Evolutionary conservation across 2,329 filamentous ascomycete species (phyloP), one percentile per base, ranked within the genome.

Genomic region (Proliferodiscus dingleyae): DNA sequence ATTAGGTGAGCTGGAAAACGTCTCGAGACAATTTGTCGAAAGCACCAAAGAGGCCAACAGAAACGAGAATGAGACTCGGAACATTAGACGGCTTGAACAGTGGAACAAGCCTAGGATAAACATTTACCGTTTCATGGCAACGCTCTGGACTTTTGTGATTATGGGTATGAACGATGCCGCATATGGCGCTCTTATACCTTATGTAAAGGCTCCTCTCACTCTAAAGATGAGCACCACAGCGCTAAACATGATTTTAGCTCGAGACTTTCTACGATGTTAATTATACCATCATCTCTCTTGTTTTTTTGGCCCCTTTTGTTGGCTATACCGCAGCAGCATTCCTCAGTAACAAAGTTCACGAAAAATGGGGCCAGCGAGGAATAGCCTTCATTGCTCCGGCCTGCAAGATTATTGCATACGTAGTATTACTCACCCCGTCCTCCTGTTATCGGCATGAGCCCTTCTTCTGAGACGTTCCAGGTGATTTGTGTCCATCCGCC

Each of bases 151-250:
- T 4, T 80, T 88, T 53, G 67, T 81, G 16, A 68, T 85, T 18
- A 80, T 85, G 71, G 84, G 84, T 9, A 75, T 82, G 66, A 84
- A 83, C 55, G 84, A 87, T 64, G 82, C 75, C 15, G 78, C 78
- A 23, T 54, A 49, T 37, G 53, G 53, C 13, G 51, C 43, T 26
- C 62, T 78, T 13, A 64, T 78, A 37, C 68, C 68, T 49, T 68
- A 68, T 36, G 66, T 70, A 58, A 42, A 64, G 19, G 10, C 19
- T 22, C 2, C 19, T 19, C 29, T 5, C 8, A n/a, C n/a, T 32
- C 29, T n/a, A n/a, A 10, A 15, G 5, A 13, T 32, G 24, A 26
- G 24, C 6, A 26, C 13, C 15, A 13, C 5, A 5, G 23, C 36
- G 15, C 13, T 23, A 6, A 32, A 10, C 23, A n/a, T 7, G 19